Percentiles rank a stretch among this genome's conserved stretches.
These are phyloP conservation scores for Hypoxylon fragiforme DNA, from an alignment of 495 filamentous ascomycete species.

Conservation along the genomic window DNA sequence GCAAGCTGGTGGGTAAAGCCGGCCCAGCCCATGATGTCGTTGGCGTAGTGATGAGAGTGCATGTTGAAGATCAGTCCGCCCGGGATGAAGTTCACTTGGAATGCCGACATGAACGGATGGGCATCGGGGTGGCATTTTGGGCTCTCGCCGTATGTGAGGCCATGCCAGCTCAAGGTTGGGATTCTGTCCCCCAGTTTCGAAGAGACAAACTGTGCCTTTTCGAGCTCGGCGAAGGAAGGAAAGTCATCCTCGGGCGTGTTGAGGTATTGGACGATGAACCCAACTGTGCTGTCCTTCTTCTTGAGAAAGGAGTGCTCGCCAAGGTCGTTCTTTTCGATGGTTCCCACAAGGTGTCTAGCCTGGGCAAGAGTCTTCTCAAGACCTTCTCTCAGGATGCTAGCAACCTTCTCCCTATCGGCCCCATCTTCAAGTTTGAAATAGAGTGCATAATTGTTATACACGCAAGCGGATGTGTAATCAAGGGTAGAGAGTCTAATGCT, in stretches of 20 bases:
- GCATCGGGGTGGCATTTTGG: constrained; percentile 42
- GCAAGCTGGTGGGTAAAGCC: constrained; percentile 45
- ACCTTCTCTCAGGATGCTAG: constrained; percentile 38
- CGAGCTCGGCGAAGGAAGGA: constrained; percentile 39
- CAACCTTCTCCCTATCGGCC: constrained; percentile 32
- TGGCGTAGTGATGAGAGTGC: constrained; percentile 50
- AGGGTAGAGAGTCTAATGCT: constrained; percentile 36
- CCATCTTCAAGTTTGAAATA: constrained; percentile 46
- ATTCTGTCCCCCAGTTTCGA: constrained; percentile 37
- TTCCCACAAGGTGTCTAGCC: constrained; percentile 46
- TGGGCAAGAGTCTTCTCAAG: constrained; percentile 50
- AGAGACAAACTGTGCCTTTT: constrained; percentile 36
- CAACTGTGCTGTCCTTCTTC: constrained; percentile 45
- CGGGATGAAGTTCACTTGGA: constrained; percentile 48
- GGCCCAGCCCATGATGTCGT: constrained; percentile 50
- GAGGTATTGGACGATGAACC: constrained; percentile 47
- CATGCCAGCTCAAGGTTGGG: constrained; percentile 37
- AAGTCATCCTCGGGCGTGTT: constrained; percentile 39
- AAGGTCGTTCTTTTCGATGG: constrained; percentile 43
- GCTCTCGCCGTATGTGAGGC: constrained; percentile 48
- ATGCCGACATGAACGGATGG: constrained; percentile 43
- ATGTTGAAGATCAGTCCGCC: constrained; percentile 49
- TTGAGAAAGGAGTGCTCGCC: constrained; percentile 48
- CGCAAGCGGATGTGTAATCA: constrained; percentile 38
- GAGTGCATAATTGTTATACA: constrained; percentile 44